These are phyloP conservation scores for Fragaria ananassa DNA, from an alignment of 306 rosid species.

Conservation along the genomic window DNA sequence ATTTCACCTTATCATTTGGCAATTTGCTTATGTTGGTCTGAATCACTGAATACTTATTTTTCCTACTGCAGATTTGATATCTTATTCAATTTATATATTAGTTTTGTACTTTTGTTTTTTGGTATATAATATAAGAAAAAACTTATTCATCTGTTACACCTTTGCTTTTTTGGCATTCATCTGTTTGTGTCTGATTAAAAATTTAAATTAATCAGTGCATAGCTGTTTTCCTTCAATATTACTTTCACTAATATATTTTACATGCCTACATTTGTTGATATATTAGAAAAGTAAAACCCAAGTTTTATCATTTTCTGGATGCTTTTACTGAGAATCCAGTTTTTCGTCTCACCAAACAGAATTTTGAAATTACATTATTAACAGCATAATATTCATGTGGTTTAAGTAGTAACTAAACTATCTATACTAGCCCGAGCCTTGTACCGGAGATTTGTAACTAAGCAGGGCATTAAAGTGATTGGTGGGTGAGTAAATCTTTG, in stretches of 20 bases:
- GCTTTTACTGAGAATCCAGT: not conserved
- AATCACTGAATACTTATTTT: not conserved
- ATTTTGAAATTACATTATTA: not conserved
- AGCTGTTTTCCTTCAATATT: not conserved
- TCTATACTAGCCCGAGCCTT: too few species aligned
- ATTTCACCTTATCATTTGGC: not conserved
- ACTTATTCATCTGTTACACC: not conserved
- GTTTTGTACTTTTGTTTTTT: not conserved
- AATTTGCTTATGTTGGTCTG: not conserved
- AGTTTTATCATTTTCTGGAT: not conserved
- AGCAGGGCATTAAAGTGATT: not conserved
- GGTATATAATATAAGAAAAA: not conserved
- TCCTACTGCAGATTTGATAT: not conserved
- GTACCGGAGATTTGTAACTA: not conserved
- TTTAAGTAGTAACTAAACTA: not conserved
- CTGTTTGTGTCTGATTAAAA: not conserved
- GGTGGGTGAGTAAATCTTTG: not conserved
- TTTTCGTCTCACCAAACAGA: not conserved
- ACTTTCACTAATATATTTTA: not conserved
- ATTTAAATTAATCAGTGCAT: not conserved
- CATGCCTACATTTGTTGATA: not conserved
- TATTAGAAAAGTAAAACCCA: not conserved
- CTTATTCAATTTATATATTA: not conserved
- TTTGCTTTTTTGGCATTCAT: slow-evolving; percentile 2
- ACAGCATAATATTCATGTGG: not conserved